Evolutionary conservation across 768 basidiomycete genomes (phyloP).

Genomic region (Trametes coccinea): DNA sequence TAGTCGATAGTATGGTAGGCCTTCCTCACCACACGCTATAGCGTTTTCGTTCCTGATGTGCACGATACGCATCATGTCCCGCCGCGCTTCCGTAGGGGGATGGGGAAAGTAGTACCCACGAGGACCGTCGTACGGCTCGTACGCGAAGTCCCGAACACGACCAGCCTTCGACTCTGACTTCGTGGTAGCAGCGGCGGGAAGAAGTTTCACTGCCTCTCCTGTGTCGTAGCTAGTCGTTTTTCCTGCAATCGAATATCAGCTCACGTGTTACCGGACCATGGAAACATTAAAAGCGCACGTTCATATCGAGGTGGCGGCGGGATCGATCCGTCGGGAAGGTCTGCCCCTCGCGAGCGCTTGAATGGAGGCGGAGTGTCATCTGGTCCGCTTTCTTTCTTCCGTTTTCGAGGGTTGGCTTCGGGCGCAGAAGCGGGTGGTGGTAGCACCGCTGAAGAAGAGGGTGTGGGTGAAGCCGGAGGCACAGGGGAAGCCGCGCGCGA

Average conservation of each 20-base stretch:
- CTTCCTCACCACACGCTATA: constrained; percentile 4
- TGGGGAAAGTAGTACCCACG: constrained; percentile 26
- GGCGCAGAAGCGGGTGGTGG: not conserved
- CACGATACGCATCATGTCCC: constrained; percentile 9
- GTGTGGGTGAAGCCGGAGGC: too few species aligned
- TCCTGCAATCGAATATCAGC: not conserved
- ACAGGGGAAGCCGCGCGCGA: not conserved
- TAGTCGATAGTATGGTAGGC: constrained; percentile 12
- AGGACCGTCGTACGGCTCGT: constrained; percentile 23
- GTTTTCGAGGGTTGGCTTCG: not conserved
- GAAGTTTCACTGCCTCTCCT: not conserved
- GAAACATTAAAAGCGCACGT: not conserved
- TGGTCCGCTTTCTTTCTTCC: not conserved
- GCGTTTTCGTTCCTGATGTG: constrained; percentile 24
- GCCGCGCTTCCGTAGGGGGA: constrained; percentile 23
- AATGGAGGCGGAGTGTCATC: not conserved
- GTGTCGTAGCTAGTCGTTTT: constrained; percentile 3
- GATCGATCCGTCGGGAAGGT: not conserved
- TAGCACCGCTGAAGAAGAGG: too few species aligned
- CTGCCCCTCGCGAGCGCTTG: constrained; percentile 6
- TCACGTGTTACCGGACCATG: too few species aligned
- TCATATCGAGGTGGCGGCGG: not conserved
- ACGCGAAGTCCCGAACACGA: constrained; percentile 30
- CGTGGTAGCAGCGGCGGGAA: not conserved
- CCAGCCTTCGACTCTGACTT: constrained; percentile 6